phyloP scores from a whole-genome alignment of 306 rosid species.

The Cucumis melo region DNA sequence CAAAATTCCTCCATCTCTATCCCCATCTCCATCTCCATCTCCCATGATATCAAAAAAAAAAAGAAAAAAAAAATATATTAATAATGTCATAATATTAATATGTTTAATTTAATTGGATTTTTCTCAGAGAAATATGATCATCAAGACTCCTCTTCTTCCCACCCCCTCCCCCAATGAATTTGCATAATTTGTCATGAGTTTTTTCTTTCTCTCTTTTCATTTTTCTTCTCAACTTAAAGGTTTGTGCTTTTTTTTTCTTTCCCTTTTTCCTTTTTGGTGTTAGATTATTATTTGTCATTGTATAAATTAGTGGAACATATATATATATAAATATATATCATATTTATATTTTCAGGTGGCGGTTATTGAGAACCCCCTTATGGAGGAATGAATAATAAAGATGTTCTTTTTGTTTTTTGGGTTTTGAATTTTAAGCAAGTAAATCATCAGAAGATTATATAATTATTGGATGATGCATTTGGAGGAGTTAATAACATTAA shows the following conservation, averaged over 20 bases:
- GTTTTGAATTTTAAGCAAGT: neutral
- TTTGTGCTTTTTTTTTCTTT: slow-evolving; percentile 6
- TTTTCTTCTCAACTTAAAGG: neutral
- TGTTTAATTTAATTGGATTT: slow-evolving; percentile 11
- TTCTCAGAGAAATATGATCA: neutral
- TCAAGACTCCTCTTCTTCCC: neutral
- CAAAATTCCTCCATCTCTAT: neutral
- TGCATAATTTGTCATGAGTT: neutral
- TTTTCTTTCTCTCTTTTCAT: neutral
- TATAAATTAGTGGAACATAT: slow-evolving; percentile 30
- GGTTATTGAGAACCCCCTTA: slow-evolving; percentile 16
- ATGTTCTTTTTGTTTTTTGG: slow-evolving; percentile 9
- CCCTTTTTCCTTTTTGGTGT: slow-evolving; percentile 8
- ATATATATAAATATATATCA: no score
- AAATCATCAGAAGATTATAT: neutral
- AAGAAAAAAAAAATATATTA: neutral
- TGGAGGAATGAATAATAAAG: slow-evolving; percentile 28
- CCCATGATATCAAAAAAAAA: neutral
- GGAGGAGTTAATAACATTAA: neutral
- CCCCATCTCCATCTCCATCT: neutral
- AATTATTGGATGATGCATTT: neutral
- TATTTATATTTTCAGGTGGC: slow-evolving; percentile 23
- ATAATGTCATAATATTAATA: slow-evolving; percentile 1
- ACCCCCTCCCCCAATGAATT: neutral
- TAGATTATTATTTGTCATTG: slow-evolving; percentile 20